Evolutionary conservation across 2,329 filamentous ascomycete genomes (phyloP).

Genomic region (Blastomyces gilchristii): DNA sequence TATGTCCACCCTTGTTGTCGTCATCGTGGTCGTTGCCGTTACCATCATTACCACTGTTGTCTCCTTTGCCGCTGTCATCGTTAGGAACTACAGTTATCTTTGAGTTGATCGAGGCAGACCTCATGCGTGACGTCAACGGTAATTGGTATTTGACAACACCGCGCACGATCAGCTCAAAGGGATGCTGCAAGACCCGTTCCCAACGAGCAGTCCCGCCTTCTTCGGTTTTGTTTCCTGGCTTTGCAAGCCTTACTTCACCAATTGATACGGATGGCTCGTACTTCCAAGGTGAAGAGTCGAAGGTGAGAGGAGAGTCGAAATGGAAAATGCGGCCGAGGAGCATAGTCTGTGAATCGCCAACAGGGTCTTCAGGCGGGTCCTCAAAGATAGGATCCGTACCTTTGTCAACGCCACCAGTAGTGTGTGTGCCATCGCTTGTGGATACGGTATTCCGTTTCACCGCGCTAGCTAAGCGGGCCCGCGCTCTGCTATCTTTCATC

Average conservation of each 20-base stretch:
- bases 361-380: slow-evolving; percentile 40
- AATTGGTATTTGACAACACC: slow-evolving; percentile 78
- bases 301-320: slow-evolving; percentile 79
- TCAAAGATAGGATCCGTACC: slow-evolving; percentile 52
- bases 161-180: slow-evolving; percentile 86
- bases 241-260: slow-evolving; percentile 69
- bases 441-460: slow-evolving; percentile 18
- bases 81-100: slow-evolving; percentile 33
- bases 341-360: slow-evolving; percentile 65
- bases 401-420: slow-evolving; percentile 38
- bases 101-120: slow-evolving; percentile 41
- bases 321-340: slow-evolving; percentile 77
- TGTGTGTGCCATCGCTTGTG: slow-evolving; percentile 15
- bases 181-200: slow-evolving; percentile 81
- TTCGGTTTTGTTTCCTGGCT: slow-evolving; percentile 81
- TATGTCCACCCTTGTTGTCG: slow-evolving; percentile 13
- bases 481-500: slow-evolving; percentile 24
- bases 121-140: slow-evolving; percentile 46
- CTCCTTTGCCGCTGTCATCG: slow-evolving; percentile 21
- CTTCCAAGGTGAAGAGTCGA: slow-evolving; percentile 82
- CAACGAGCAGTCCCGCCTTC: slow-evolving; percentile 72
- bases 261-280: slow-evolving; percentile 60
- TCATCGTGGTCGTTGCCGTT: slow-evolving; percentile 20
- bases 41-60: slow-evolving; percentile 12
- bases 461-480: slow-evolving; percentile 23